phyloP scores from a whole-genome alignment of 1,284 basidiomycete genomes.

The Somion occarium region DNA sequence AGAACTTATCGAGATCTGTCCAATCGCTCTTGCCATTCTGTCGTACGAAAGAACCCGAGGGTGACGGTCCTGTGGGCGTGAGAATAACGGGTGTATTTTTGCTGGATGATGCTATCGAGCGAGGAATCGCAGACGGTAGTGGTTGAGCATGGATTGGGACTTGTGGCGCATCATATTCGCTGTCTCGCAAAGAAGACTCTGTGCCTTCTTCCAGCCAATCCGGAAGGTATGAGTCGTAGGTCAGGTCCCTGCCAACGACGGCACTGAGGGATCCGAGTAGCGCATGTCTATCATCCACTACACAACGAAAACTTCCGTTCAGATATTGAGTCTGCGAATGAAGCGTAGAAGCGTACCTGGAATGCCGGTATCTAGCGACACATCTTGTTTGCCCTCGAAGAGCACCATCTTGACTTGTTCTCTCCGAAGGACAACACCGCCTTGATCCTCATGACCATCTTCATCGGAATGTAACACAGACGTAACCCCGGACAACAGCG shows the following conservation, averaged over 20 bases:
- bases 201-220: constrained; percentile 36
- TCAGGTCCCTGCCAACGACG: constrained; percentile 48
- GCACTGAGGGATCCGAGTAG: constrained; percentile 54
- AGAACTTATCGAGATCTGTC: constrained; percentile 68
- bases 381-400: constrained; percentile 64
- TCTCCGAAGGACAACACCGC: constrained; percentile 73
- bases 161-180: constrained; percentile 48
- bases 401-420: constrained; percentile 80
- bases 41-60: constrained; percentile 31
- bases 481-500: constrained; percentile 60
- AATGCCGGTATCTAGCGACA: constrained; percentile 33
- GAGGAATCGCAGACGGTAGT: constrained; percentile 12
- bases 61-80: constrained; percentile 45
- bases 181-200: constrained; percentile 35
- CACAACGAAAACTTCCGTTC: neutral
- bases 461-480: constrained; percentile 23
- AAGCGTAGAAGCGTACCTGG: constrained; percentile 13
- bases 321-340: neutral
- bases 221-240: constrained; percentile 30
- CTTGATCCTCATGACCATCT: constrained; percentile 38
- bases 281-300: constrained; percentile 35
- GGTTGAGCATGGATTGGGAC: constrained; percentile 15
- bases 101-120: constrained; percentile 20
- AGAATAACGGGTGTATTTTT: constrained; percentile 41
- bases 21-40: constrained; percentile 39